Evolutionary conservation across 345 rosid genomes (phyloP), one percentile per base, ranked within the genome.

Genomic region (Cardiospermum halicacabum): DNA sequence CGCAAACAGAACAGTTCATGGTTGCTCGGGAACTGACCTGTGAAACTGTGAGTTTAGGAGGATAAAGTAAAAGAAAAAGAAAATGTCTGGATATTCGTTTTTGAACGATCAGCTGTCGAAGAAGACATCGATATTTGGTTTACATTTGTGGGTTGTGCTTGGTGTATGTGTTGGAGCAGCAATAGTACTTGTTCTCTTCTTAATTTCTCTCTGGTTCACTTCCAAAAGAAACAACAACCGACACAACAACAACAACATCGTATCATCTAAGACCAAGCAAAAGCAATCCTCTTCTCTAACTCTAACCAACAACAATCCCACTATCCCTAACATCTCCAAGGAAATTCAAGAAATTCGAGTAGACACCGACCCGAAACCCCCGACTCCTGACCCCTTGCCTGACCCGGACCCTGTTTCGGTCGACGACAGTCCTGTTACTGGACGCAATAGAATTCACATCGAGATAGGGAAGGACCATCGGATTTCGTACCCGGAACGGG

Each of bases 401-500:
- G 84, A 81, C 37, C 66, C 79, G 25, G 79, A 72, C 21, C 73
- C 70, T 22, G 69, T 64, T 28, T 70, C 62, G 70, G 75, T 67
- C 54, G 78, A 78, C 54, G 82, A 72, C 5, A 84, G 82, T 31
- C 81, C 79, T 54, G 64, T 56, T 30, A 60, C 65, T 45, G 81
- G 77, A 26, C 56, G 81, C 40, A 78, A 54, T 36, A 82, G 84
- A 77, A 84, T 90, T 75, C 96, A 88, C 69, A 64, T 90, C 61
- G 97, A 90, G 69, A 85, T 93, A 27, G 96, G 97, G 30, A 93
- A 93, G 63, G 97, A 85, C 62, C 90, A 88, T 51, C 77, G 97
- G 60, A 85, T 93, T 70, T 72, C 84, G 40, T 93, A 86, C 13
- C 92, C 96, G 65, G 97, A 92, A 18, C 66, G 89, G 56, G 76